These are phyloP conservation scores for Dichotomopilus funicola DNA, from an alignment of 2,329 filamentous ascomycete genomes.

Conservation along the genomic window DNA sequence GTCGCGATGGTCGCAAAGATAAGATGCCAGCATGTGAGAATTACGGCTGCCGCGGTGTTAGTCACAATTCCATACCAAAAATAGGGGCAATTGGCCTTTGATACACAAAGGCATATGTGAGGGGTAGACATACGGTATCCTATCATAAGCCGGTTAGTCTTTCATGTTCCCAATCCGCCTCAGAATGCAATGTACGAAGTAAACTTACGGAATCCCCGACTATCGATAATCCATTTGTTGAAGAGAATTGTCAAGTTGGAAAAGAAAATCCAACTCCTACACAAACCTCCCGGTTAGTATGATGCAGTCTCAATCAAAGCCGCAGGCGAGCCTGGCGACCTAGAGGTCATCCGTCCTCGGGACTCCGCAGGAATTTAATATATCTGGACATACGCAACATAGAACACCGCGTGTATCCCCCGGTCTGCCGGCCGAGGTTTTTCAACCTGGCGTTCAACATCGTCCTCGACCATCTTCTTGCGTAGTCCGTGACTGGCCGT, in stretches of 20 bases:
- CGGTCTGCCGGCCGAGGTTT: conserved; percentile 24
- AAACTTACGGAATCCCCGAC: conserved; percentile 64
- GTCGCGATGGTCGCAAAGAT: conserved; percentile 87
- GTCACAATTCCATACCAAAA: neutral
- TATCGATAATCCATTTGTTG: conserved; percentile 84
- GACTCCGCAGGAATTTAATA: too few species aligned
- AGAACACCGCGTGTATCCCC: conserved; percentile 31
- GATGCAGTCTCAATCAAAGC: neutral
- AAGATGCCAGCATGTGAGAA: conserved; percentile 93
- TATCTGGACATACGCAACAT: conserved; percentile 29
- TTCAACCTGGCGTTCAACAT: conserved; percentile 23
- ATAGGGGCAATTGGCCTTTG: neutral
- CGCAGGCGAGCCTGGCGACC: too few species aligned
- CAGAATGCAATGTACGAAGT: neutral
- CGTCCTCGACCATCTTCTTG: conserved; percentile 18
- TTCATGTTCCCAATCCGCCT: neutral
- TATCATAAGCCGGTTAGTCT: conserved; percentile 23
- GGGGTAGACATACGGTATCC: conserved; percentile 38
- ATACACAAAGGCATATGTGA: neutral
- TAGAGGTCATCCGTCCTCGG: too few species aligned
- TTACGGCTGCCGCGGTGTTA: conserved; percentile 40
- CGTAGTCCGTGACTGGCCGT: neutral
- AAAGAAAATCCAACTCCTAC: conserved; percentile 70
- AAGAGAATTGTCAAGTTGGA: conserved; percentile 83
- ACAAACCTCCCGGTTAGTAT: neutral